Evolutionary conservation across 192 early-diverging fungal species (phyloP), one percentile per base, ranked within the genome.

Genomic region (Rhizoclosmatium globosum): DNA sequence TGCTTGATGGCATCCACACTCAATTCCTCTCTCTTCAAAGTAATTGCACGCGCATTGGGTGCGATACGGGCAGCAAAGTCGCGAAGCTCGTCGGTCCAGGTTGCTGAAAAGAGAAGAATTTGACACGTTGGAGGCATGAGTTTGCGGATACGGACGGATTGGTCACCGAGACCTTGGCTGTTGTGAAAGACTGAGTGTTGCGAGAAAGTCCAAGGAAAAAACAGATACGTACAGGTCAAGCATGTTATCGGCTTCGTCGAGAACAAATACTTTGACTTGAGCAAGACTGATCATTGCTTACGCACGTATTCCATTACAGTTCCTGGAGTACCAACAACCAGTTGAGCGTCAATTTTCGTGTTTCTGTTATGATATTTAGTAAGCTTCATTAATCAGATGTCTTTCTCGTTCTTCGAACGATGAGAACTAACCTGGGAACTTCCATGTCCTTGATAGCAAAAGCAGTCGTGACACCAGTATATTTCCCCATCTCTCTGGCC

Each of bases 231-330:
- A 53, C 87, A 91, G 83, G 83, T 97, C 95, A 73, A 98, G 81
- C 98, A 98, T 97, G 79, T 95, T 97, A 80, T 99, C 98, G n/a
- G 98, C 98, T 84, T 99, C 98, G 77, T 99, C 98, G 74, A 99
- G 87, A 6, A 98, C 96, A 84, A 97, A 94, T 53, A 98, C 89
- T 69, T 92, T 90, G 47, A 96, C 80, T 64, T 87, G 68, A 6
- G 79, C 85, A 17, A 89, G 78, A 48, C 92, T 86, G 61, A 98
- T 77, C 4, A 87, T 82, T 92, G 80, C 71, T 89, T 87, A 69
- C 90, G 88, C 50, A 94, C 88, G 58, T 95, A 78, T 38, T 97
- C 95, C 23, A 80, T 84, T 0, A 99, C 92, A 2, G 97, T 96
- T 23, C 98, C 98, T 3, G 98, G 96, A 0, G 98, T 99, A 45